phyloP scores from a whole-genome alignment of 2,329 filamentous ascomycete species.

The Alternaria brassicicola region DNA sequence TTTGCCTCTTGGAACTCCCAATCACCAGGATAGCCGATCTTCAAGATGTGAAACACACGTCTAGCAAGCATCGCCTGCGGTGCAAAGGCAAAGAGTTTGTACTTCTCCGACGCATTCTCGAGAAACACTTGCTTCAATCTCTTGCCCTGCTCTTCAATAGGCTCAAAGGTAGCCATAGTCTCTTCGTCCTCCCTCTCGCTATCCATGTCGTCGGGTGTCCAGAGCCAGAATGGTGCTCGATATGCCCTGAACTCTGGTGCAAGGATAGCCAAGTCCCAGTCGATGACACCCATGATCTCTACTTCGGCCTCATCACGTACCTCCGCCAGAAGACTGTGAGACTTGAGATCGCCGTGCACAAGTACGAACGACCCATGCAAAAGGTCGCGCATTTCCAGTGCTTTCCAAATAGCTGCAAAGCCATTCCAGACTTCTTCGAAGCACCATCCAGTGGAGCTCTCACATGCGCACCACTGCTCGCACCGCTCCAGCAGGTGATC shows the following conservation, averaged over 20 bases:
- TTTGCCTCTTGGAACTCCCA: background rate
- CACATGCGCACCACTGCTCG: conserved; percentile 9
- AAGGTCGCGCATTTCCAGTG: conserved; percentile 19
- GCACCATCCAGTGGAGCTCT: background rate
- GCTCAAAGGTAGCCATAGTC: background rate
- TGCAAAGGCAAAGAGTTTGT: conserved; percentile 29
- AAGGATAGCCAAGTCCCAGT: conserved; percentile 45
- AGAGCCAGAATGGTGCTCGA: conserved; percentile 42
- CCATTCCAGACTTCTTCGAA: conserved; percentile 18
- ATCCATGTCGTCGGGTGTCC: conserved; percentile 12
- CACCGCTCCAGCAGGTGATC: conserved; percentile 12
- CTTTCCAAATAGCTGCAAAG: conserved; percentile 7
- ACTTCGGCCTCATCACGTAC: conserved; percentile 3
- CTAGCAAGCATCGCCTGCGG: conserved; percentile 28
- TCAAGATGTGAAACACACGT: conserved; percentile 15
- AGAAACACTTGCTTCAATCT: conserved; percentile 39
- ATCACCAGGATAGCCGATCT: background rate
- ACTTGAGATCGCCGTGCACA: conserved; percentile 35
- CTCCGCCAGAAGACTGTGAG: conserved; percentile 40
- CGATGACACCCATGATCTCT: conserved; percentile 35
- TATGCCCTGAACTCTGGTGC: conserved; percentile 43
- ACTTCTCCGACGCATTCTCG: conserved; percentile 31
- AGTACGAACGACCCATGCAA: conserved; percentile 16
- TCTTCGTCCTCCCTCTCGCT: background rate
- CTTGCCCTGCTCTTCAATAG: background rate